Evolutionary conservation across 2,329 filamentous ascomycete species (phyloP).

Genomic region (Metarhizium anisopliae): DNA sequence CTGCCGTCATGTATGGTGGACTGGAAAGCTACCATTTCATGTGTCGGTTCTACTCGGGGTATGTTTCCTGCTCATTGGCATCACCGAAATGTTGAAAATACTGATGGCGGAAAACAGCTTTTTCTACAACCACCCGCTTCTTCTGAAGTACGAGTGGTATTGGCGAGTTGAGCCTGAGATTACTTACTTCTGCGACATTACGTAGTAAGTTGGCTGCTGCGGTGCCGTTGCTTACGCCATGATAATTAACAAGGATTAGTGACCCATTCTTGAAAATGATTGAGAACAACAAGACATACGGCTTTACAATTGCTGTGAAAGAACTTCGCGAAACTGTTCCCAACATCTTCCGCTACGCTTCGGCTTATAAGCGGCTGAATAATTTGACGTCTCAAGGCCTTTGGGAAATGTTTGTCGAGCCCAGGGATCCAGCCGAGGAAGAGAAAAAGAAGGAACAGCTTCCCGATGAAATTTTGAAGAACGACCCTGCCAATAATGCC

Average conservation of each 20-base stretch:
- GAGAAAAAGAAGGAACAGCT: constrained; percentile 57
- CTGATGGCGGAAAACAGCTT: constrained; percentile 43
- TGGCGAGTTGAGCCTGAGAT: constrained; percentile 99
- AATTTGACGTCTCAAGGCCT: constrained; percentile 85
- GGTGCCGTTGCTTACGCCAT: neutral
- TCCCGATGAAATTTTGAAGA: constrained; percentile 72
- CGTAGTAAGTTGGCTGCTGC: constrained; percentile 55
- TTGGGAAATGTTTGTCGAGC: constrained; percentile 98
- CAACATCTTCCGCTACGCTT: constrained; percentile 98
- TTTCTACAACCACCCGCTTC: constrained; percentile 93
- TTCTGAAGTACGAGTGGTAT: constrained; percentile 98
- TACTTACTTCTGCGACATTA: constrained; percentile 99
- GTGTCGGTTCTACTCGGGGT: constrained; percentile 99
- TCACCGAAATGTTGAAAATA: neutral
- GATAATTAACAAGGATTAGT: constrained; percentile 30
- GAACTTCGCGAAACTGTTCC: constrained; percentile 95
- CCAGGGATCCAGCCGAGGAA: constrained; percentile 54
- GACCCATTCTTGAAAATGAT: constrained; percentile 97
- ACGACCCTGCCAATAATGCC: constrained; percentile 60
- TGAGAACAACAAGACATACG: constrained; percentile 91
- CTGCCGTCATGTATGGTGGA: constrained; percentile 97
- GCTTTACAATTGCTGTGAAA: constrained; percentile 97
- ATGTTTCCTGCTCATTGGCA: constrained; percentile 23
- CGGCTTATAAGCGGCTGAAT: constrained; percentile 88
- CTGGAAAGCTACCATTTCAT: constrained; percentile 99